These are phyloP conservation scores for Gorgonomyces haynaldii DNA, from an alignment of 192 early-diverging fungal genomes.

Conservation along the genomic window DNA sequence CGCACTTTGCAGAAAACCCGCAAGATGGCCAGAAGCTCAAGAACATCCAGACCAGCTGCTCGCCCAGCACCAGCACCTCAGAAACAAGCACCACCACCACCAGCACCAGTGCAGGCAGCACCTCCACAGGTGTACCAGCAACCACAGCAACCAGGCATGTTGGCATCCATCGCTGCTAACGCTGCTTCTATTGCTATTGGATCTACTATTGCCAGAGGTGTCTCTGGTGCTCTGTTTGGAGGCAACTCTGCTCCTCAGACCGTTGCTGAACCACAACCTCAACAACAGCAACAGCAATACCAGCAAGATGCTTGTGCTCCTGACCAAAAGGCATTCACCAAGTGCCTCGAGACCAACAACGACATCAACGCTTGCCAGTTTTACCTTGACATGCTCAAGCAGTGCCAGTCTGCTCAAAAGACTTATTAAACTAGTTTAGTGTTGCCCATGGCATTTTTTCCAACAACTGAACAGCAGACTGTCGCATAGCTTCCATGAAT, in stretches of 20 bases:
- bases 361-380: slow-evolving; percentile 73
- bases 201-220: not conserved
- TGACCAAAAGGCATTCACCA: slow-evolving; percentile 74
- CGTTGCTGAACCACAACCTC: not conserved
- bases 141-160: slow-evolving; percentile 1
- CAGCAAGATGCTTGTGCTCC: slow-evolving; percentile 25
- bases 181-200: slow-evolving; percentile 5
- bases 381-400: slow-evolving; percentile 84
- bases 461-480: too few species aligned
- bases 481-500: too few species aligned
- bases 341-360: slow-evolving; percentile 76
- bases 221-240: slow-evolving; percentile 3
- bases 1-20: too few species aligned
- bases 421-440: too few species aligned
- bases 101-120: slow-evolving; percentile 2
- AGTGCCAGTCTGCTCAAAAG: slow-evolving; percentile 50
- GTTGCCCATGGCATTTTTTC: too few species aligned
- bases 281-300: not conserved
- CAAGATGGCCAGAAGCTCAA: too few species aligned
- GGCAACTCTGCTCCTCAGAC: not conserved
- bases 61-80: slow-evolving; percentile 2
- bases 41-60: slow-evolving; percentile 3
- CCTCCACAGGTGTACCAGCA: not conserved
- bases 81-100: not conserved
- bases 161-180: slow-evolving; percentile 2